Percentiles rank a stretch among this genome's conserved stretches.
These are phyloP conservation scores for Candida stauntonica DNA, from an alignment of 805 yeast species.

Conservation along the genomic window DNA sequence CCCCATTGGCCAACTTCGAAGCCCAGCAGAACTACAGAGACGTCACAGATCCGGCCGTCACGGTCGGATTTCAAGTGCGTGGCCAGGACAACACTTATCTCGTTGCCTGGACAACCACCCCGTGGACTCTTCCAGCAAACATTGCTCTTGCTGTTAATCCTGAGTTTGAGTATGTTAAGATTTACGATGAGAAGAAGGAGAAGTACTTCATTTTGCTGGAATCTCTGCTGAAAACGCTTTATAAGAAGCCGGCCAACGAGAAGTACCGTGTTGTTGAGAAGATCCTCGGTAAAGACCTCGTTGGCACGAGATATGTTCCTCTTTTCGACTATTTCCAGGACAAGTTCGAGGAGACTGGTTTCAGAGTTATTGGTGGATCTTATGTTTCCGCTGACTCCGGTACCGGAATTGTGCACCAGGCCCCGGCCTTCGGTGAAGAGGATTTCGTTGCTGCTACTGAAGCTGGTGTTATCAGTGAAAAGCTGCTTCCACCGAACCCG, in stretches of 20 bases:
- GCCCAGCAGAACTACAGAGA: constrained; percentile 98
- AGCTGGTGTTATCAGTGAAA: constrained; percentile 70
- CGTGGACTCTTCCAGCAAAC: constrained; percentile 98
- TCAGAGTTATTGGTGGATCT: constrained; percentile 74
- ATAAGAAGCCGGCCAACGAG: constrained; percentile 92
- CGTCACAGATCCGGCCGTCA: constrained; percentile 94
- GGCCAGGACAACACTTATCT: constrained; percentile 79
- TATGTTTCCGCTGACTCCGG: constrained; percentile 93
- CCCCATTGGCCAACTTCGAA: constrained; percentile 95
- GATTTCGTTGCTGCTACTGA: constrained; percentile 83
- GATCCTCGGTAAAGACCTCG: constrained; percentile 73
- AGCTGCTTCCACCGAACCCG: constrained; percentile 80
- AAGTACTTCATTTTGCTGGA: constrained; percentile 82
- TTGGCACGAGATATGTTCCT: constrained; percentile 78
- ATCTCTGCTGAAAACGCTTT: constrained; percentile 72
- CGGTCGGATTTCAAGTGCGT: constrained; percentile 78
- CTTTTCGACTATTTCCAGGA: constrained; percentile 78
- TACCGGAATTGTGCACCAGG: constrained; percentile 98
- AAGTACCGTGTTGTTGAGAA: constrained; percentile 79
- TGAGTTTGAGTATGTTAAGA: constrained; percentile 84
- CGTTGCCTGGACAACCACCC: constrained; percentile 99
- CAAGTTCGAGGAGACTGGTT: constrained; percentile 69
- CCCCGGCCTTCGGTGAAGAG: constrained; percentile 99
- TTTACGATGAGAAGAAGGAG: constrained; percentile 82
- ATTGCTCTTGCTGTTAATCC: constrained; percentile 91